Evolutionary conservation across 768 basidiomycete genomes (phyloP), one percentile per base, ranked within the genome.

Genomic region (Tricholoma terreum): DNA sequence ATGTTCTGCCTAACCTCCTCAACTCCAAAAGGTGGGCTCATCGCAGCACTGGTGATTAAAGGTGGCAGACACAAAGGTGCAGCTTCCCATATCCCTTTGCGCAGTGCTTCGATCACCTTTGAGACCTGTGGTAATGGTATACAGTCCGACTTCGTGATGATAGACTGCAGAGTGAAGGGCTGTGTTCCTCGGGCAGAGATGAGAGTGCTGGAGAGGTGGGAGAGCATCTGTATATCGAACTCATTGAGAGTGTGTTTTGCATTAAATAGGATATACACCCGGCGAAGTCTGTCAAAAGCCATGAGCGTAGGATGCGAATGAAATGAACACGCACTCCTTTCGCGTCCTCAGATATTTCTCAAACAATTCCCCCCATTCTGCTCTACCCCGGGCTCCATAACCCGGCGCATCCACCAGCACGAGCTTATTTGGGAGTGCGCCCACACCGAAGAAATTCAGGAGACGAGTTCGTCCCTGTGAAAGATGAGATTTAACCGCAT

Each of bases 391-490:
- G 8, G 78, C 72, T 49, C 91, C 91, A 67, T 92, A 93, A 14
- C 91, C 90, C 2, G 91, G 91, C 11, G 90, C 80, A 63, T 93
- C 91, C 9, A 93, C 90, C 3, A 92, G 71, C 19, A 90, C 66
- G 33, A 89, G 74, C 36, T 82, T 77, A 31, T 84, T 83, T 22
- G 80, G 76, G 6, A 81, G 80, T 2, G 69, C 61, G 4, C 87
- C 86, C n/a, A 90, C 81, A 38, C 81, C 76, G 66, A 81, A 90
- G 64, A 90, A 91, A 60, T 90, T 88, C 50, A 92, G 71, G 9
- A 83, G 69, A 63, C 81, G 80, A 11, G 90, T 92, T n/a, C 82
- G 79, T 12, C 90, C 90, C 89, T 91, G 59, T 4, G 22, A 30
- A 30, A 19, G 15, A 14, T 56, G 42, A 38, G 33, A 45, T 50